These are phyloP conservation scores for Coniella vitis DNA, from an alignment of 2,329 filamentous ascomycete genomes.

Conservation along the genomic window DNA sequence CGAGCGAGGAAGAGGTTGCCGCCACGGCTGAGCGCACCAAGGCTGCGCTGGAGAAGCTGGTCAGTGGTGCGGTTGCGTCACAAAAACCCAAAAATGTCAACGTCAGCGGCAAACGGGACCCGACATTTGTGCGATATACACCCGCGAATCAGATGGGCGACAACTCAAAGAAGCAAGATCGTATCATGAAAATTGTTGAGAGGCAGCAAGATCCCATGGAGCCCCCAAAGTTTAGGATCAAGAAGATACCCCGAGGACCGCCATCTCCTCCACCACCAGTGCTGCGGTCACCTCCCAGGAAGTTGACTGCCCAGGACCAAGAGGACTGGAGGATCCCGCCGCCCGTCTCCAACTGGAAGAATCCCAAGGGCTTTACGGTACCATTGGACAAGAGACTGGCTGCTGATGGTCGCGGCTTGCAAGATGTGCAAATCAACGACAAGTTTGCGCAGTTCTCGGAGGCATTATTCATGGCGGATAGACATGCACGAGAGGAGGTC, in stretches of 20 bases:
- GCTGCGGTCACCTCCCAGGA: slow-evolving; percentile 90
- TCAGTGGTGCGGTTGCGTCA: slow-evolving; percentile 78
- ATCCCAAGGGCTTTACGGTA: slow-evolving; percentile 95
- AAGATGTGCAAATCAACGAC: slow-evolving; percentile 95
- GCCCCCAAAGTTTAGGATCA: slow-evolving; percentile 97
- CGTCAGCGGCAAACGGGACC: slow-evolving; percentile 69
- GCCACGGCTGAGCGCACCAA: slow-evolving; percentile 84
- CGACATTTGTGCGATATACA: slow-evolving; percentile 92
- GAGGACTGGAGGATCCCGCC: slow-evolving; percentile 78
- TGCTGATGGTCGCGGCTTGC: slow-evolving; percentile 82
- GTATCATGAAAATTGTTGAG: slow-evolving; percentile 98
- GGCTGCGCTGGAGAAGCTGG: slow-evolving; percentile 73
- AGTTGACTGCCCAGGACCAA: slow-evolving; percentile 93
- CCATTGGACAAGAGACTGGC: slow-evolving; percentile 92
- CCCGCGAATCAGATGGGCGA: slow-evolving; percentile 95
- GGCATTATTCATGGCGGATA: slow-evolving; percentile 86
- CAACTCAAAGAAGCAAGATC: slow-evolving; percentile 77
- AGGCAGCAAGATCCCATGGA: slow-evolving; percentile 92
- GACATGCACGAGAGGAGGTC: slow-evolving; percentile 92
- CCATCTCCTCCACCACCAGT: slow-evolving; percentile 89
- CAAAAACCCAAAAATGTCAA: slow-evolving; percentile 97
- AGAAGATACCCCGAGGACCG: slow-evolving; percentile 91
- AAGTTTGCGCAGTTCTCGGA: slow-evolving; percentile 97
- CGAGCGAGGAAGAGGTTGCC: slow-evolving; percentile 75
- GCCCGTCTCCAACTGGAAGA: slow-evolving; percentile 97